Conservation (phyloP, 2,329 filamentous ascomycete genomes). For the Aspergillus uvarum region DNA sequence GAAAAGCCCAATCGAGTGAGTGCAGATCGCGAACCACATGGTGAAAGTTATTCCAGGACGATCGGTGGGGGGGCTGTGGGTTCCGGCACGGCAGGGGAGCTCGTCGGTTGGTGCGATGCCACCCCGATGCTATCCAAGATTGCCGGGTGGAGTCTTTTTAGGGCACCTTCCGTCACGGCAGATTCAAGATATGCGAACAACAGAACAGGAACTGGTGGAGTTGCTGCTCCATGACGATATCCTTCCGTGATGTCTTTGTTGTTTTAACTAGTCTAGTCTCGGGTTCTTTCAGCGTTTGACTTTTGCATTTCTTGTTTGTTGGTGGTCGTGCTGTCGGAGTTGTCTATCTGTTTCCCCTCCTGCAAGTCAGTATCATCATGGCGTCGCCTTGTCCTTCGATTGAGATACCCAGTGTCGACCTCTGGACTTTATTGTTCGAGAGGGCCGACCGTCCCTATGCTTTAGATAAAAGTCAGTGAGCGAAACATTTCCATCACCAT, state of each 20-base stretch:
- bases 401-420: constrained; percentile 15
- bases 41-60: neutral
- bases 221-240: neutral
- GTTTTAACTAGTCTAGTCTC: too few species aligned
- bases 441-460: constrained; percentile 10
- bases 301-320: neutral
- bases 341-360: neutral
- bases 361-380: neutral
- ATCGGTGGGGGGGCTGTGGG: neutral
- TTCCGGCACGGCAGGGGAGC: neutral
- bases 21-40: neutral
- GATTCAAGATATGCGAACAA: neutral
- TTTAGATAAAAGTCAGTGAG: constrained; percentile 8
- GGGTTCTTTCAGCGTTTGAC: neutral
- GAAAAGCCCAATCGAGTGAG: neutral
- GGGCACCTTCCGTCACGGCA: neutral
- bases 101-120: neutral
- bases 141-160: neutral
- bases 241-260: neutral
- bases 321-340: neutral
- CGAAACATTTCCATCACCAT: neutral
- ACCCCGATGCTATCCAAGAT: neutral
- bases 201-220: neutral
- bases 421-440: constrained; percentile 21
- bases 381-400: constrained; percentile 13